phyloP scores from a whole-genome alignment of 1,284 basidiomycete species.

The Pseudozyma thailandica region DNA sequence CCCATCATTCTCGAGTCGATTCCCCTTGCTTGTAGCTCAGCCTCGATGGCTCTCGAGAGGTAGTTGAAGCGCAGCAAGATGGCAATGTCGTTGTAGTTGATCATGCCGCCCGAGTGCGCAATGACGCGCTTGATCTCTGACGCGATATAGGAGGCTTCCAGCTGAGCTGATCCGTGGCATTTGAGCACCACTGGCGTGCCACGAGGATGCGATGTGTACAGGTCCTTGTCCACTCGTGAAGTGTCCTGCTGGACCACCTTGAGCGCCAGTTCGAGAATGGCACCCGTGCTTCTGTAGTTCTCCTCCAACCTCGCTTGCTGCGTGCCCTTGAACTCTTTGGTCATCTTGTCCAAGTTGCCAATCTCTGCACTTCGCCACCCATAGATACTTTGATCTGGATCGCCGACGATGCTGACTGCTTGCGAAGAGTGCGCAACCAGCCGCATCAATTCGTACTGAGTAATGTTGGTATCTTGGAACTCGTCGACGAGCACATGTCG shows the following conservation, averaged over 20 bases:
- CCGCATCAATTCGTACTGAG: slow-evolving; percentile 86
- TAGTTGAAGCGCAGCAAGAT: slow-evolving; percentile 81
- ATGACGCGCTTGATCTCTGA: slow-evolving; percentile 82
- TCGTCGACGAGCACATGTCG: slow-evolving; percentile 88
- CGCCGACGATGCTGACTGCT: slow-evolving; percentile 82
- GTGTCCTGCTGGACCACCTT: slow-evolving; percentile 84
- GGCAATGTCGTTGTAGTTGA: slow-evolving; percentile 70
- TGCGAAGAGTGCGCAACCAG: slow-evolving; percentile 61
- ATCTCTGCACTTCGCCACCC: slow-evolving; percentile 83
- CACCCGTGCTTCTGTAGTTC: slow-evolving; percentile 85
- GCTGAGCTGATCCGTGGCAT: slow-evolving; percentile 33
- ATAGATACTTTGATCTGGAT: slow-evolving; percentile 92
- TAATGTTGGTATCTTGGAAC: slow-evolving; percentile 88
- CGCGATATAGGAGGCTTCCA: slow-evolving; percentile 72
- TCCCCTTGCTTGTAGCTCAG: slow-evolving; percentile 78
- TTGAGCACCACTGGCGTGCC: slow-evolving; percentile 71
- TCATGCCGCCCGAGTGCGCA: slow-evolving; percentile 78
- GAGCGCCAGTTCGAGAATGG: slow-evolving; percentile 80
- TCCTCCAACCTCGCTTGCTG: slow-evolving; percentile 82
- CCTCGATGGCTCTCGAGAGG: slow-evolving; percentile 81
- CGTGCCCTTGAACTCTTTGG: slow-evolving; percentile 48
- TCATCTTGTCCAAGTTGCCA: slow-evolving; percentile 61
- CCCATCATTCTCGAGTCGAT: slow-evolving; percentile 83
- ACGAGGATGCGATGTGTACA: slow-evolving; percentile 78
- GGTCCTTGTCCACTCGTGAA: slow-evolving; percentile 78